A percentile compares a stretch with the other conserved stretches of the same genome.
Evolutionary conservation across 1,284 basidiomycete species (phyloP).

Genomic region (Puccinia hordei): DNA sequence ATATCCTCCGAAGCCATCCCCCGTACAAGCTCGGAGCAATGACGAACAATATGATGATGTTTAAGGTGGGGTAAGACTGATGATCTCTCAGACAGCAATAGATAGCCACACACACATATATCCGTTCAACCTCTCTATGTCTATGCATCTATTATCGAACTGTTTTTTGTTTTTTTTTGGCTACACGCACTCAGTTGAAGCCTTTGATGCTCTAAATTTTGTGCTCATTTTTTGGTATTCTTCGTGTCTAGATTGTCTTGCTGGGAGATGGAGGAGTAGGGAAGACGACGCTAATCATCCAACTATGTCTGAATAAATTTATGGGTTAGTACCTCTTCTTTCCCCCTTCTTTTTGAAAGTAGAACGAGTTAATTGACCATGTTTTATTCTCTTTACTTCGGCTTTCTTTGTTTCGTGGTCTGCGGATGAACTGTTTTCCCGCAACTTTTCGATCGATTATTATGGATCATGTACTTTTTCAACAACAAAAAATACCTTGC

Average conservation of each 20-base stretch:
- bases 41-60: constrained; percentile 48
- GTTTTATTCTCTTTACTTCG: neutral
- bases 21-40: neutral
- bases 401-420: neutral
- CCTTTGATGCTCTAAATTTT: neutral
- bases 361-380: neutral
- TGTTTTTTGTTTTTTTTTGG: too few species aligned
- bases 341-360: neutral
- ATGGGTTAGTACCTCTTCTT: constrained; percentile 47
- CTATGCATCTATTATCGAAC: neutral
- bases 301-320: constrained; percentile 53
- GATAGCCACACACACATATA: neutral
- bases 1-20: too few species aligned
- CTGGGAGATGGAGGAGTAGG: constrained; percentile 58
- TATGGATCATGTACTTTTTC: too few species aligned
- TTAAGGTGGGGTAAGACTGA: constrained; percentile 44
- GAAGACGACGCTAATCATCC: constrained; percentile 58
- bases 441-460: neutral
- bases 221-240: neutral
- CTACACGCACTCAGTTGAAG: neutral
- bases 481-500: neutral
- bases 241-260: constrained; percentile 55
- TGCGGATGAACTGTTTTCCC: neutral
- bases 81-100: constrained; percentile 11
- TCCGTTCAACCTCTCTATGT: neutral